Base-by-base conservation (phyloP, 2,329 filamentous ascomycete genomes). In the Penicillium carneum region DNA sequence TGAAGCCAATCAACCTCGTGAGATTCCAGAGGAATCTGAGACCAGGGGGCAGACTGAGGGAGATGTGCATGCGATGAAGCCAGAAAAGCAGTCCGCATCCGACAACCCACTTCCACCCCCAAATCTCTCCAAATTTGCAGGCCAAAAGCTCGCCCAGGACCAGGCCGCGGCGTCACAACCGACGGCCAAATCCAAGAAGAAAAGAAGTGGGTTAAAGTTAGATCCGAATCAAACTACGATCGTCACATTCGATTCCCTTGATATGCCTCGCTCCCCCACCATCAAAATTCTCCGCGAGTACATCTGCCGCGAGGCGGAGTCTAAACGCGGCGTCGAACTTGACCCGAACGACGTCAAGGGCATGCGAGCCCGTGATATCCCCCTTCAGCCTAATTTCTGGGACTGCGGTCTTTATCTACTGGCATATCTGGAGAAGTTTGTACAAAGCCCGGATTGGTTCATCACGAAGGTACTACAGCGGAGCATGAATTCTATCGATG, bases 351-450 rank as follows among this genome's bases (percentile, higher is more conserved):
- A 77, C 11, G 77, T 87, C 57, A 81, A 82, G 63, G 87, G 86
- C 4, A 87, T 91, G 81, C 92, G 87, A 41, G 91, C 91, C 4
- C 90, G 86, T 62, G 83, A 84, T 8, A 89, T 97, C 14, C 94
- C 95, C 0, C 80, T 85, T 63, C 95, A 99, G 75, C 79, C 86
- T 50, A 98, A 99, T 72, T 90, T 85, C 68, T 93, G 87, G 63
- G 95, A 99, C 74, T 99, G 95, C 71, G 95, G 95, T 9, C 81
- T 97, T 0, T 99, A 90, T 69, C 81, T 98, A 3, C 81, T 97
- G 4, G 90, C 89, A 2, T 99, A 98, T 71, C 83, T 96, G 55
- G 86, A 92, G 66, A 88, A 90, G 65, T 97, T 99, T 65, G 84
- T 96, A 16, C 83, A 87, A 54, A 80, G 92, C 61, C 94, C 94